Conservation (phyloP, 129 eudicot genomes). For the Apium graveolens region DNA sequence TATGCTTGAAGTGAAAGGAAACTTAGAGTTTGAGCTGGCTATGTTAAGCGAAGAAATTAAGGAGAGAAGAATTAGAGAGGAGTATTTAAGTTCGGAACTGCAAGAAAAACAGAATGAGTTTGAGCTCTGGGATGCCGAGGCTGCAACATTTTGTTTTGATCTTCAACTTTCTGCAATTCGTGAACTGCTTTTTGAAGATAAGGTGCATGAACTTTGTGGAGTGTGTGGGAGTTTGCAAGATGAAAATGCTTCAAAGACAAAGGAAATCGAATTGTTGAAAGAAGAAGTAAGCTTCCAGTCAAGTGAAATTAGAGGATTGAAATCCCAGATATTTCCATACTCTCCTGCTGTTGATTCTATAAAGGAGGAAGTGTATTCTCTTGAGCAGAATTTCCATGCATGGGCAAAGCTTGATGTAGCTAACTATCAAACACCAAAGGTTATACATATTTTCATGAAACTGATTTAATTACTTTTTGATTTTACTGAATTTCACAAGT, state of each 20-base stretch:
- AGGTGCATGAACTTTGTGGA: conserved; percentile 59
- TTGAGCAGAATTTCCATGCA: conserved; percentile 49
- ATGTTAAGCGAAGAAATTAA: conserved; percentile 52
- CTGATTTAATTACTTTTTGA: conserved; percentile 1
- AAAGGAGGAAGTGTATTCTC: conserved; percentile 47
- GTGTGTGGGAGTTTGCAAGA: conserved; percentile 61
- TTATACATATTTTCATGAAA: conserved; percentile 18
- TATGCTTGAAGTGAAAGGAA: conserved; percentile 39
- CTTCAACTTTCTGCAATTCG: conserved; percentile 65
- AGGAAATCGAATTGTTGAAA: conserved; percentile 64
- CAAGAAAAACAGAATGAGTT: conserved; percentile 61
- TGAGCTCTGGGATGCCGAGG: conserved; percentile 95
- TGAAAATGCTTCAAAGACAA: conserved; percentile 44
- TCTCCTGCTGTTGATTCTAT: conserved; percentile 49
- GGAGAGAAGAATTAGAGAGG: conserved; percentile 42
- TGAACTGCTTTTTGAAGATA: conserved; percentile 55
- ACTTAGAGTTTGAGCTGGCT: conserved; percentile 52
- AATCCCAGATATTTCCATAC: conserved; percentile 52
- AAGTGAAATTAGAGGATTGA: conserved; percentile 47
- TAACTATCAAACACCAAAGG: conserved; percentile 38
- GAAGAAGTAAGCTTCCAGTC: conserved; percentile 41
- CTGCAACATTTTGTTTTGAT: conserved; percentile 70
- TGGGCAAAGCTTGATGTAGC: conserved; percentile 34
- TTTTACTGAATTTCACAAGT: not conserved
- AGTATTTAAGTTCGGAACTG: conserved; percentile 50